Evolutionary conservation across 768 basidiomycete genomes (phyloP).

Genomic region (Tephrocybe sp.): DNA sequence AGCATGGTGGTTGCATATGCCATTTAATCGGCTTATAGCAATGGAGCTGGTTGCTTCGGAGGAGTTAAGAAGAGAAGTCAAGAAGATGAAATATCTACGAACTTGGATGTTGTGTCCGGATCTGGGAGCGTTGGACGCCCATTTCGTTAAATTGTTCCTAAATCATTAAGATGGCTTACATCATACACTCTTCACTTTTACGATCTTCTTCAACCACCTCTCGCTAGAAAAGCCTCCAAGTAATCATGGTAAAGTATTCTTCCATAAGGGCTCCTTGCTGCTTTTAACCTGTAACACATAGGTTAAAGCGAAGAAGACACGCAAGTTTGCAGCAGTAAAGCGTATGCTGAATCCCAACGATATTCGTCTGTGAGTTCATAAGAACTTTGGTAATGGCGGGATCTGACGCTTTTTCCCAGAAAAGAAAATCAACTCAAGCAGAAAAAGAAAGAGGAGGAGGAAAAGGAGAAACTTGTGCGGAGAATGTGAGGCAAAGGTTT

Average conservation of each 20-base stretch:
- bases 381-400: neutral
- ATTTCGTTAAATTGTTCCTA: no score
- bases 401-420: constrained; percentile 38
- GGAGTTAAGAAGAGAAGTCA: no score
- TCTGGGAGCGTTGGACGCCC: no score
- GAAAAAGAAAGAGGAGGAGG: constrained; percentile 78
- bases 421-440: constrained; percentile 94
- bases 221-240: neutral
- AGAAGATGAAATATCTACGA: no score
- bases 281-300: constrained; percentile 25
- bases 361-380: constrained; percentile 71
- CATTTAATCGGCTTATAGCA: no score
- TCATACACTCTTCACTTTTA: neutral
- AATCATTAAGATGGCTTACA: neutral
- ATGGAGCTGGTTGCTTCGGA: no score
- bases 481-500: constrained; percentile 59
- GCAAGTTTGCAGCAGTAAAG: constrained; percentile 94
- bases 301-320: constrained; percentile 91
- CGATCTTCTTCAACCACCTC: neutral
- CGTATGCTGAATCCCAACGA: constrained; percentile 93
- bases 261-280: neutral
- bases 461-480: constrained; percentile 73
- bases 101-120: neutral
- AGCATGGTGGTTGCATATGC: no score
- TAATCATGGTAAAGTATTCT: neutral